Base-by-base conservation (phyloP, 768 basidiomycete species). In the Agaricus blazei region DNA sequence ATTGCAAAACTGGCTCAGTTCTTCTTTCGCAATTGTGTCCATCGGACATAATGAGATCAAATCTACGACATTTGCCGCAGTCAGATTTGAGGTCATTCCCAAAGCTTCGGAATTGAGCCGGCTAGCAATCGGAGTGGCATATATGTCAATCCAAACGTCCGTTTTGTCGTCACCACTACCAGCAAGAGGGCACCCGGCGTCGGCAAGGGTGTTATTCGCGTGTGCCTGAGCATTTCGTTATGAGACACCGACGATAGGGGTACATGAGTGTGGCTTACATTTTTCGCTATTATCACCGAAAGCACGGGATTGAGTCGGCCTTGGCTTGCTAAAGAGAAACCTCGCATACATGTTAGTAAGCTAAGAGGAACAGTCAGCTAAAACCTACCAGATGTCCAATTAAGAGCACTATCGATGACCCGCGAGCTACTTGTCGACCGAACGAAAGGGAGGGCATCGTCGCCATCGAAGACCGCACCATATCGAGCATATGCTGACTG, bases 11-110 rank as follows among this genome's bases (percentile, higher is more conserved):
- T 80, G 81, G 59, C 87, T 88, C 54, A 70, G 59, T 28, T 58
- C 62, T 51, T 73, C 73, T 46, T 67, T 73, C 23, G 73, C 79
- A 53, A 82, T 74, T 24, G 80, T 87, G 62, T 93, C 88, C 63
- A 94, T 93, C 1, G 90, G 77, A 64, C 93, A 95, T 44, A 95
- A 71, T 2, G 83, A 78, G 67, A 91, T 82, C 37, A 95, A 72
- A 55, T 72, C 76, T 51, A 74, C 70, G 1, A 84, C 70, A 60
- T 95, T 88, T 5, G 58, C 52, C 14, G 77, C 61, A 1, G 71
- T 75, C 26, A 96, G 70, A 27, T 80, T 73, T 1, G 85, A 83
- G 12, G 15, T 34, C 29, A 49, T 44, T 23, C 84, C 87, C 1
- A 83, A 81, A 0, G 88, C 80, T 34, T 76, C 78, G n/a, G 64